Conservation (phyloP, 495 filamentous ascomycete genomes). For the Glarea lozoyensis region DNA sequence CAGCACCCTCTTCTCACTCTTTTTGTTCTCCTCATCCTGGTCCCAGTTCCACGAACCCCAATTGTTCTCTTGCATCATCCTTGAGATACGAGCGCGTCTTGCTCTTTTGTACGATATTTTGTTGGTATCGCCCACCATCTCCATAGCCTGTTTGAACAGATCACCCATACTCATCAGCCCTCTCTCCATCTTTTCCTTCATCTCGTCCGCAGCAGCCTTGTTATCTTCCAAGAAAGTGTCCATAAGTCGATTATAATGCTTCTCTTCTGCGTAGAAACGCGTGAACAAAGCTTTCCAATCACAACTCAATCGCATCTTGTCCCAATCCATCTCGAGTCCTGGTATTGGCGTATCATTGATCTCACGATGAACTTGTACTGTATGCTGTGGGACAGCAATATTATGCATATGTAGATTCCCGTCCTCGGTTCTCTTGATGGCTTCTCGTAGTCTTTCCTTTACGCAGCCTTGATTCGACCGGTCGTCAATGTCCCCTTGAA, state of each 20-base stretch:
- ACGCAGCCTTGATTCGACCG: background rate
- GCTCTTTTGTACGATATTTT: background rate
- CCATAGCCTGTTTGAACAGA: constrained; percentile 1
- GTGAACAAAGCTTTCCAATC: constrained; percentile 9
- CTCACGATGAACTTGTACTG: constrained; percentile 5
- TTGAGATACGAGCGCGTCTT: constrained; percentile 4
- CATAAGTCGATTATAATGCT: background rate
- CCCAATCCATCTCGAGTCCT: background rate
- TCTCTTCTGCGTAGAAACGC: constrained; percentile 7
- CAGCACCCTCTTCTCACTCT: background rate
- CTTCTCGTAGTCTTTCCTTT: background rate
- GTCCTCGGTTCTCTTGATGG: background rate
- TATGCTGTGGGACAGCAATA: background rate
- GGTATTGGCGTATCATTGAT: constrained; percentile 10
- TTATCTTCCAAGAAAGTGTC: constrained; percentile 1
- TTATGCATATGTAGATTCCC: background rate
- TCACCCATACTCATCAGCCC: constrained; percentile 3
- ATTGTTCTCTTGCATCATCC: background rate
- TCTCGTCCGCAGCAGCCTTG: background rate
- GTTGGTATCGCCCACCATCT: background rate
- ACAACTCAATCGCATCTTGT: constrained; percentile 1
- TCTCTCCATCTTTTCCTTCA: background rate
- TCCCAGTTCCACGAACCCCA: constrained; percentile 2
- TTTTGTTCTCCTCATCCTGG: background rate
- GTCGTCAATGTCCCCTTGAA: background rate